Percentiles rank a stretch among this genome's conserved stretches.
Conservation (phyloP, 805 yeast genomes). For the Hanseniaspora mollemarum region DNA sequence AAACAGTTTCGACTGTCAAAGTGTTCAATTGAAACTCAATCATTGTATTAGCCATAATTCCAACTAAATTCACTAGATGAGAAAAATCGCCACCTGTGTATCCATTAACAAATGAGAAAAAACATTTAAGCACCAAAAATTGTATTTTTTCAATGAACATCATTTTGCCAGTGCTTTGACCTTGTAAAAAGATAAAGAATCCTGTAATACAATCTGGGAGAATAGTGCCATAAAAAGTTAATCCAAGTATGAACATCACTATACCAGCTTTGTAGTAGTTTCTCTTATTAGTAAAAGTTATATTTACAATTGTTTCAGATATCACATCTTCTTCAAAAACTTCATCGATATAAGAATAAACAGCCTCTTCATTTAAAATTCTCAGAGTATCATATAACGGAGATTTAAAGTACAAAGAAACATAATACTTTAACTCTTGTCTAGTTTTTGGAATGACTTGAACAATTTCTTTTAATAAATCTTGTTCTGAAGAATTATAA, state of each 20-base stretch:
- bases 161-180: slow-evolving; percentile 24
- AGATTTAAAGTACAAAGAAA: slow-evolving; percentile 21
- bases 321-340: slow-evolving; percentile 16
- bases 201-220: slow-evolving; percentile 21
- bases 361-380: slow-evolving; percentile 3
- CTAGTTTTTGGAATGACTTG: slow-evolving; percentile 22
- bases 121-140: slow-evolving; percentile 21
- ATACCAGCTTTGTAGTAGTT: slow-evolving; percentile 27
- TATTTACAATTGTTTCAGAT: slow-evolving; percentile 1
- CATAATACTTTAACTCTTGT: slow-evolving; percentile 16
- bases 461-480: slow-evolving; percentile 15
- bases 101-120: slow-evolving; percentile 16
- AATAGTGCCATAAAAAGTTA: slow-evolving; percentile 17
- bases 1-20: slow-evolving; percentile 19
- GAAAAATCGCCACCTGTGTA: slow-evolving; percentile 25
- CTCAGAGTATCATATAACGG: slow-evolving; percentile 19
- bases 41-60: slow-evolving; percentile 19
- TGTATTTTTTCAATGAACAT: slow-evolving; percentile 27
- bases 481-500: neutral
- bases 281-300: slow-evolving; percentile 17
- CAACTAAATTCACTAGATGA: slow-evolving; percentile 18
- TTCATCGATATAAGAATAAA: slow-evolving; percentile 15
- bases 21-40: slow-evolving; percentile 23
- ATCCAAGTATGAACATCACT: slow-evolving; percentile 21
- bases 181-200: slow-evolving; percentile 23